phyloP scores from a whole-genome alignment of 2,329 filamentous ascomycete species.

The Xylaria sp. region DNA sequence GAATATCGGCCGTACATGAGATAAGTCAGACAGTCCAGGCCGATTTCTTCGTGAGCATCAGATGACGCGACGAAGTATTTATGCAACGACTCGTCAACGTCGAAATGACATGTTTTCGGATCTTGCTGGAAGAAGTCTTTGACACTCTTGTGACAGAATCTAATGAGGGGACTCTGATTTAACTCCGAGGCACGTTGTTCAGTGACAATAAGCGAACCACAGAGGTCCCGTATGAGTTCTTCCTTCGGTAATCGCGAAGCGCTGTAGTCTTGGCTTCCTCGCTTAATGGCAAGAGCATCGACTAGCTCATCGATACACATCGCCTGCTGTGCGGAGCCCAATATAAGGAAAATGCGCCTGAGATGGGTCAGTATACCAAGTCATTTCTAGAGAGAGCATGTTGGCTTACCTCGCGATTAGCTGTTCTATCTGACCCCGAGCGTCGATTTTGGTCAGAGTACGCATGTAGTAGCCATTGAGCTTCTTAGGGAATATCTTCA shows the following conservation, averaged over 20 bases:
- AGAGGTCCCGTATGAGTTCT: slow-evolving; percentile 29
- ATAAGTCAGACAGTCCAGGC: slow-evolving; percentile 32
- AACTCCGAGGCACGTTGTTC: slow-evolving; percentile 9
- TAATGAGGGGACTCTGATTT: slow-evolving; percentile 8
- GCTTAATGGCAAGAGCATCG: slow-evolving; percentile 30
- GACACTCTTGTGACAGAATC: slow-evolving; percentile 34
- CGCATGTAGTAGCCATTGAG: slow-evolving; percentile 33
- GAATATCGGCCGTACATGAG: slow-evolving; percentile 33
- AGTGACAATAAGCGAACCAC: slow-evolving; percentile 29
- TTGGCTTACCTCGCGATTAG: slow-evolving; percentile 28
- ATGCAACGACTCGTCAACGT: slow-evolving; percentile 11
- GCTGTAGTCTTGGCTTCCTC: slow-evolving; percentile 30
- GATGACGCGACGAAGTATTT: slow-evolving; percentile 28
- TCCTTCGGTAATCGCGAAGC: slow-evolving; percentile 26
- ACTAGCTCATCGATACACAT: slow-evolving; percentile 28
- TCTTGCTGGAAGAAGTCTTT: slow-evolving; percentile 33
- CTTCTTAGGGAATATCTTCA: slow-evolving; percentile 25
- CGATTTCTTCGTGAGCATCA: slow-evolving; percentile 26
- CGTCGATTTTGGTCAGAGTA: slow-evolving; percentile 21
- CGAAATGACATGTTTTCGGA: slow-evolving; percentile 14
- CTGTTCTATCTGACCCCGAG: slow-evolving; percentile 26
- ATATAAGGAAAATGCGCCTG: slow-evolving; percentile 33
- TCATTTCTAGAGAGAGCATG: neutral
- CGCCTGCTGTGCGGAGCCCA: slow-evolving; percentile 23
- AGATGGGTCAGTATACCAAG: neutral